Percentiles rank a stretch among this genome's conserved stretches.
Evolutionary conservation across 2,329 filamentous ascomycete species (phyloP).

Genomic region (Fusarium chlamydosporum): DNA sequence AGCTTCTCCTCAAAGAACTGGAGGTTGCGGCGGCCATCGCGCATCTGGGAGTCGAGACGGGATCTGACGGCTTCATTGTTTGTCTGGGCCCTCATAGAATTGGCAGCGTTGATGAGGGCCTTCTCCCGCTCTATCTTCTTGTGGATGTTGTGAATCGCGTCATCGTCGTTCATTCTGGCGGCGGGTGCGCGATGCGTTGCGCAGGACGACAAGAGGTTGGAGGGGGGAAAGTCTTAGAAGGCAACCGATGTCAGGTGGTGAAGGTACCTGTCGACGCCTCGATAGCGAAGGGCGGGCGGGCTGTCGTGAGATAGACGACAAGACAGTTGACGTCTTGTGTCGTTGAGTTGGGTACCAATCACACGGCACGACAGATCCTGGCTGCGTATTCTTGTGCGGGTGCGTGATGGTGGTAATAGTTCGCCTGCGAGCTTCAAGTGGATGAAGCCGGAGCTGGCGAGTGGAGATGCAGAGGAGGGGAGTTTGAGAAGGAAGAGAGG

Average conservation of each 20-base stretch:
- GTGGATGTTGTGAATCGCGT: slow-evolving; percentile 82
- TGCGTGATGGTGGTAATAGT: slow-evolving; percentile 28
- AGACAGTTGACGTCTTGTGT: slow-evolving; percentile 38
- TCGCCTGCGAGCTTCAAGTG: slow-evolving; percentile 35
- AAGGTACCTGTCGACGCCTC: slow-evolving; percentile 33
- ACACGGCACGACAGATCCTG: slow-evolving; percentile 19
- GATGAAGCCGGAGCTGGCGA: slow-evolving; percentile 41
- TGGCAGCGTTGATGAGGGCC: slow-evolving; percentile 92
- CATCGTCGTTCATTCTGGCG: slow-evolving; percentile 73
- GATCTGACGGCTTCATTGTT: slow-evolving; percentile 93
- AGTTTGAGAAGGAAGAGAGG: slow-evolving; percentile 33
- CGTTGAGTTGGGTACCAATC: slow-evolving; percentile 31
- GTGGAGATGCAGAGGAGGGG: slow-evolving; percentile 38
- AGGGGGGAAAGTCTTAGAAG: slow-evolving; percentile 27
- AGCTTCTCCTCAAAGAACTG: slow-evolving; percentile 96
- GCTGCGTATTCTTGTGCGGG: slow-evolving; percentile 22
- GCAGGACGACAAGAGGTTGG: slow-evolving; percentile 51
- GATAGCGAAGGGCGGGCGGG: slow-evolving; percentile 27
- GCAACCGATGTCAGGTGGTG: slow-evolving; percentile 37
- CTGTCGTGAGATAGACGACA: slow-evolving; percentile 26
- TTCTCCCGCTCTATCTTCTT: slow-evolving; percentile 99
- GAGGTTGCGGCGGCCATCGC: slow-evolving; percentile 92
- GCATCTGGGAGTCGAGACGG: slow-evolving; percentile 92
- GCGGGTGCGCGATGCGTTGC: slow-evolving; percentile 59
- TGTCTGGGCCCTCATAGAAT: slow-evolving; percentile 94